Evolutionary conservation across 2,329 filamentous ascomycete species (phyloP).

Genomic region (Alternaria arborescens): DNA sequence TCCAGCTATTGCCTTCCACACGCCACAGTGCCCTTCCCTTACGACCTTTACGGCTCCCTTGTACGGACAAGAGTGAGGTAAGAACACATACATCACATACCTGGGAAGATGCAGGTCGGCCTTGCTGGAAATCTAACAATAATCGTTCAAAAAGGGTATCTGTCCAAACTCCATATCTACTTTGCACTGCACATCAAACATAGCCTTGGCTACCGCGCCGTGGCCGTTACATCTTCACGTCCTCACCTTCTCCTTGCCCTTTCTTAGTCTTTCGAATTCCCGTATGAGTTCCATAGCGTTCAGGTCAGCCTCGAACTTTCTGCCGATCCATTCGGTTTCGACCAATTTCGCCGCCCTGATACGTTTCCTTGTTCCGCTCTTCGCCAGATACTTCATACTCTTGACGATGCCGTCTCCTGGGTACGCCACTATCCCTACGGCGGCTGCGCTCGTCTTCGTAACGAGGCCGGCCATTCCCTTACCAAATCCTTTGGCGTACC

Average conservation of each 20-base stretch:
- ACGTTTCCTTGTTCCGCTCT: constrained; percentile 14
- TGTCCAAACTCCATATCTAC: neutral
- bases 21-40: neutral
- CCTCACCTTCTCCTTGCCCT: constrained; percentile 2
- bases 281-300: constrained; percentile 7
- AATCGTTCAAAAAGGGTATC: neutral
- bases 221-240: neutral
- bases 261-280: constrained; percentile 10
- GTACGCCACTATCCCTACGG: constrained; percentile 23
- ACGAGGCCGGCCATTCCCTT: constrained; percentile 32
- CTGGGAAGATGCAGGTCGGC: neutral
- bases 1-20: neutral
- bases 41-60: neutral
- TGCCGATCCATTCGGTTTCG: constrained; percentile 15
- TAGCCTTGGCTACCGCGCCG: neutral
- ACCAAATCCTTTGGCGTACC: constrained; percentile 44
- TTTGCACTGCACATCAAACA: neutral
- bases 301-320: neutral
- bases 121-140: neutral
- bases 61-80: neutral
- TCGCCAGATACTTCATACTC: constrained; percentile 19
- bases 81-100: neutral
- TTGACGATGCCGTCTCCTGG: constrained; percentile 27
- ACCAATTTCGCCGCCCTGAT: constrained; percentile 10
- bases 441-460: constrained; percentile 13